Percentiles rank a stretch among this genome's conserved stretches.
These are phyloP conservation scores for Phytopythium delawarense DNA, from an alignment of 352 stramenopile species.

Conservation along the genomic window DNA sequence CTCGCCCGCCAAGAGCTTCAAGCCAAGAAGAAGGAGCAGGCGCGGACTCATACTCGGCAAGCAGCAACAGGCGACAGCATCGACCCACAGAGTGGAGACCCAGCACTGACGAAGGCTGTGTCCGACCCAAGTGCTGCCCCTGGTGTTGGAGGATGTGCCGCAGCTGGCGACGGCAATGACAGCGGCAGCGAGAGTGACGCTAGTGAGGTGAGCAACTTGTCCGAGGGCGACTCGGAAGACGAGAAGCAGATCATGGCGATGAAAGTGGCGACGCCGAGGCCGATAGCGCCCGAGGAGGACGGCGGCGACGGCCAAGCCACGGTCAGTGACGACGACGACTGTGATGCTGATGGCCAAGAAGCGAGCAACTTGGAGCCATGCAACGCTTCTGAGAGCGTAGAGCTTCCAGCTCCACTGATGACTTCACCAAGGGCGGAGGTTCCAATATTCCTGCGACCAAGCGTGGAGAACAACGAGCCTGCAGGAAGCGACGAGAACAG, in stretches of 20 bases:
- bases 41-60: constrained; percentile 6
- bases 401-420: neutral
- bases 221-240: constrained; percentile 47
- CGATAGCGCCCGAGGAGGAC: neutral
- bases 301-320: constrained; percentile 4
- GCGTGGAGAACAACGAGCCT: too few species aligned
- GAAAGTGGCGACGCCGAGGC: constrained; percentile 13
- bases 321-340: neutral
- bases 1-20: constrained; percentile 53
- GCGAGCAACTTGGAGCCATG: neutral
- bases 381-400: neutral
- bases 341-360: neutral
- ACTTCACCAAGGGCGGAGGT: neutral
- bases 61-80: constrained; percentile 1
- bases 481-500: neutral
- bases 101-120: too few species aligned
- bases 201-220: constrained; percentile 73
- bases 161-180: constrained; percentile 1
- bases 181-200: constrained; percentile 39
- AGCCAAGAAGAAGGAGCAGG: constrained; percentile 28
- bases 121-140: neutral
- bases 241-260: constrained; percentile 54
- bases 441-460: constrained; percentile 4
- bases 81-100: neutral
- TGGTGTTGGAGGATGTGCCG: neutral